These are phyloP conservation scores for Salicornia ramosissima DNA, from an alignment of 148 eudicot species.

Conservation along the genomic window DNA sequence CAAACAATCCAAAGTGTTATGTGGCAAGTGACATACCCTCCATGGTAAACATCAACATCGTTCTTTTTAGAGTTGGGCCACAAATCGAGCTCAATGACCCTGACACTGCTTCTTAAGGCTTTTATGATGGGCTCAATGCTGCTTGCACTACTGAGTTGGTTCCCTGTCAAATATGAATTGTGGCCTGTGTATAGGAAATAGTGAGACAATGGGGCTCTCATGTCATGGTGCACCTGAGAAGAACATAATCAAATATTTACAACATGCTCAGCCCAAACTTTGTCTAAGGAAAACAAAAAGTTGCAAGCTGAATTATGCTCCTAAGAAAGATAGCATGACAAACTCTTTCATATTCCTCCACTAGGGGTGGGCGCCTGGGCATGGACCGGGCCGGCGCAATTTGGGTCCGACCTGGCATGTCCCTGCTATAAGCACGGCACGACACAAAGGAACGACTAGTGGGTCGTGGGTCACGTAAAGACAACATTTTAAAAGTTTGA, in stretches of 20 bases:
- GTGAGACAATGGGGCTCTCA: constrained; percentile 25
- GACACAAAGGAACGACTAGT: no score
- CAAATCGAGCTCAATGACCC: constrained; percentile 69
- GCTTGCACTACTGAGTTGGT: constrained; percentile 27
- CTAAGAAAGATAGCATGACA: background rate
- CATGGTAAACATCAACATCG: constrained; percentile 50
- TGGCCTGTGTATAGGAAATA: constrained; percentile 35
- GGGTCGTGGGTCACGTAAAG: no score
- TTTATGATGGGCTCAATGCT: constrained; percentile 21
- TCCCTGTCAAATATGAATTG: constrained; percentile 32
- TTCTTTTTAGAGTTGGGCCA: constrained; percentile 43
- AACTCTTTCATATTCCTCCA: no score
- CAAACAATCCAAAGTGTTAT: background rate
- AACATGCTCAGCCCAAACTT: background rate
- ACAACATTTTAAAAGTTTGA: no score
- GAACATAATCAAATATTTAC: background rate
- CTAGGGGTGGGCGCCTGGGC: no score
- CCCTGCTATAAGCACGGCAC: no score
- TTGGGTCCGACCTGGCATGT: no score
- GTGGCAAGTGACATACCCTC: constrained; percentile 58
- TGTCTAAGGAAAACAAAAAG: background rate
- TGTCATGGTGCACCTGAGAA: constrained; percentile 25
- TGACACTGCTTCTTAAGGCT: constrained; percentile 39
- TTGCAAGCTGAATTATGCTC: background rate
- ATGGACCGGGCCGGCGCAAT: no score